A percentile compares a stretch with the other conserved stretches of the same genome.
These are phyloP conservation scores for Conoideocrella luteorostrata DNA, from an alignment of 2,329 filamentous ascomycete species.

Conservation along the genomic window DNA sequence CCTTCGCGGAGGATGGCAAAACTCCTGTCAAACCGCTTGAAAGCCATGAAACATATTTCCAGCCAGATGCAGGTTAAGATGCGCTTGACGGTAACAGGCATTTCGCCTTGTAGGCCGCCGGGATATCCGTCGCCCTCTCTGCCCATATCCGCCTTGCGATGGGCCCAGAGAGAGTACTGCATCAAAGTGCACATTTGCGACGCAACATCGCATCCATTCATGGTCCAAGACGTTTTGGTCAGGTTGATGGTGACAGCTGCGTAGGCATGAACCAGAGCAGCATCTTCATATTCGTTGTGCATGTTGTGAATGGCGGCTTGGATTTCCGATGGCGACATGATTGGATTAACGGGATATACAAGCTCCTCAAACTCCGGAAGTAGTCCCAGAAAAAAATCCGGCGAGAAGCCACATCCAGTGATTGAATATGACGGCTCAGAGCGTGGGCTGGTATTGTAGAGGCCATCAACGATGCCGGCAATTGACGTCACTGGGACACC, in stretches of 20 bases:
- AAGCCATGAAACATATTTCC: slow-evolving; percentile 43
- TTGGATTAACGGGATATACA: slow-evolving; percentile 31
- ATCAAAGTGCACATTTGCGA: slow-evolving; percentile 24
- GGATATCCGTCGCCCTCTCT: slow-evolving; percentile 22
- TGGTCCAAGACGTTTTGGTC: slow-evolving; percentile 22
- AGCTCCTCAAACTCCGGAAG: slow-evolving; percentile 27
- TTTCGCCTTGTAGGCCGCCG: slow-evolving; percentile 28
- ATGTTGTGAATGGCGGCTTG: slow-evolving; percentile 24
- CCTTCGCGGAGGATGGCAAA: slow-evolving; percentile 43
- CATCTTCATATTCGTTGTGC: slow-evolving; percentile 25
- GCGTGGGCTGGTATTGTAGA: slow-evolving; percentile 2
- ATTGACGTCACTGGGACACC: slow-evolving; percentile 17
- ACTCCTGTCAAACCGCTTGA: slow-evolving; percentile 39
- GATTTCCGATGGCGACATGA: slow-evolving; percentile 25
- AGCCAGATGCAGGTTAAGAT: slow-evolving; percentile 45
- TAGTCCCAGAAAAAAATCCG: slow-evolving; percentile 27
- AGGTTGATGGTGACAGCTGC: slow-evolving; percentile 31
- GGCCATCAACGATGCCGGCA: slow-evolving; percentile 18
- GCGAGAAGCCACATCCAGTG: slow-evolving; percentile 15
- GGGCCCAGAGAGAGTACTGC: slow-evolving; percentile 16
- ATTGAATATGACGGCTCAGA: slow-evolving; percentile 3
- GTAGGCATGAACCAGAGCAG: slow-evolving; percentile 29
- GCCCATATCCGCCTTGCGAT: slow-evolving; percentile 19
- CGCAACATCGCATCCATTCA: slow-evolving; percentile 21
- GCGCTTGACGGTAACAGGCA: slow-evolving; percentile 34